phyloP scores from a whole-genome alignment of 1,139 yeast genomes.

The Candida sojae region DNA sequence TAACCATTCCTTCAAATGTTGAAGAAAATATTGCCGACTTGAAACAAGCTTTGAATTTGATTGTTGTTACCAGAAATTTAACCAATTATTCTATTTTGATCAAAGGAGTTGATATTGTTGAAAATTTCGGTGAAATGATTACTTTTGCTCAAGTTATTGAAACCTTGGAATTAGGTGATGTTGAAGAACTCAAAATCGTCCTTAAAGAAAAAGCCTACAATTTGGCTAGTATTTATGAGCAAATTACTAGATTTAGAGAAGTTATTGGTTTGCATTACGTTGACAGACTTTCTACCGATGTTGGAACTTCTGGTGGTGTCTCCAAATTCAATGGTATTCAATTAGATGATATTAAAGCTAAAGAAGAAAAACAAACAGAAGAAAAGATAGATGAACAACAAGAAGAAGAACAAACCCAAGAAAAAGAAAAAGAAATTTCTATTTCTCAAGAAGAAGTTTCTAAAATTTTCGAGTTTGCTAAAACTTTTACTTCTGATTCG shows the following conservation, averaged over 20 bases:
- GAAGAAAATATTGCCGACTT: slow-evolving; percentile 60
- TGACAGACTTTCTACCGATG: slow-evolving; percentile 29
- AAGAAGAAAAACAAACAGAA: slow-evolving; percentile 11
- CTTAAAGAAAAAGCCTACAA: slow-evolving; percentile 40
- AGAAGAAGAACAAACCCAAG: slow-evolving; percentile 10
- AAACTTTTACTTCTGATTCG: slow-evolving; percentile 13
- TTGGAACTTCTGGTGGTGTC: slow-evolving; percentile 29
- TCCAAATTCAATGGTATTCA: slow-evolving; percentile 32
- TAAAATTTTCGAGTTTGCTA: slow-evolving; percentile 18
- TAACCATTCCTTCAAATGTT: slow-evolving; percentile 20
- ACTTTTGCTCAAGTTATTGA: slow-evolving; percentile 32
- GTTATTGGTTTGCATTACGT: slow-evolving; percentile 45
- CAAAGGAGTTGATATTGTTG: slow-evolving; percentile 36
- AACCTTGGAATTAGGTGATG: slow-evolving; percentile 23
- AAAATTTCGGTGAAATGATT: slow-evolving; percentile 33
- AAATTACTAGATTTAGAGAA: slow-evolving; percentile 45
- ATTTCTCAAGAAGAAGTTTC: slow-evolving; percentile 23
- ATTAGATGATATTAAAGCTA: slow-evolving; percentile 24
- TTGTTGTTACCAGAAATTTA: slow-evolving; percentile 57
- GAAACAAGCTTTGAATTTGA: slow-evolving; percentile 54
- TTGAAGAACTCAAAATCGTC: slow-evolving; percentile 20
- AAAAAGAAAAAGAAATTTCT: slow-evolving; percentile 15
- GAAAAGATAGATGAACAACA: slow-evolving; percentile 12
- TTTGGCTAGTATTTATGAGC: slow-evolving; percentile 40
- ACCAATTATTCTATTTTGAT: slow-evolving; percentile 58